Evolutionary conservation across 768 basidiomycete genomes (phyloP).

Genomic region (Leccinum uliginosum): DNA sequence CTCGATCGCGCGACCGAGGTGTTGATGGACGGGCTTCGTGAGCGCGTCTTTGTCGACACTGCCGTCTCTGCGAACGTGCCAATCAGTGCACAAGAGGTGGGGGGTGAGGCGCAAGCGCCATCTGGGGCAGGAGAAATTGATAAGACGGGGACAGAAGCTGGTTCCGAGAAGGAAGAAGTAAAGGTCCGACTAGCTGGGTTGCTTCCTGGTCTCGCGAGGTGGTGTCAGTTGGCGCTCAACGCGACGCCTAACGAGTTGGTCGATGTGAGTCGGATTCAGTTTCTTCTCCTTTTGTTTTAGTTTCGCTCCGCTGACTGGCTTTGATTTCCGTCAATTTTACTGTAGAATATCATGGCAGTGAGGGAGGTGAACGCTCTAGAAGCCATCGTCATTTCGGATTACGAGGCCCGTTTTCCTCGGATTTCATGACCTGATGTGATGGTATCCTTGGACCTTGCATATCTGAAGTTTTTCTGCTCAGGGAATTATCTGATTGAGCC

Average conservation of each 20-base stretch:
- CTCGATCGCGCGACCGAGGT: conserved; percentile 67
- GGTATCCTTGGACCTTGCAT: background rate
- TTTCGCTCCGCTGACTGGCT: conserved; percentile 1
- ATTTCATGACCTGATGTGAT: conserved; percentile 12
- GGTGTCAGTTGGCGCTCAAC: conserved; percentile 67
- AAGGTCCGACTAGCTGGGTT: conserved; percentile 72
- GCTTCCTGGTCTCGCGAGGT: conserved; percentile 73
- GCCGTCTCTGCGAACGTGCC: conserved; percentile 8
- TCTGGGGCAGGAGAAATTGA: conserved; percentile 13
- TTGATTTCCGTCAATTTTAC: background rate
- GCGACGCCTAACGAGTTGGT: conserved; percentile 75
- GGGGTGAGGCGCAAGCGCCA: conserved; percentile 5
- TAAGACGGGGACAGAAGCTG: conserved; percentile 4
- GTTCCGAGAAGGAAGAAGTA: conserved; percentile 31
- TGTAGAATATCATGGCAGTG: conserved; percentile 55
- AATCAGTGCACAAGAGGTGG: background rate
- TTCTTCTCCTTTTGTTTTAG: background rate
- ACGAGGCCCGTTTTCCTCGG: conserved; percentile 45
- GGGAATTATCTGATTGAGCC: background rate
- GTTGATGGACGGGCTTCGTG: conserved; percentile 59
- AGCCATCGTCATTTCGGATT: conserved; percentile 69
- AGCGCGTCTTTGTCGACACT: conserved; percentile 52
- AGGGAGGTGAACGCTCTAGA: conserved; percentile 65
- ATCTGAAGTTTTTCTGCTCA: background rate
- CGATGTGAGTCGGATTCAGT: conserved; percentile 53